These are phyloP conservation scores for Actinomortierella ambigua DNA, from an alignment of 371 early-diverging fungal species.

Conservation along the genomic window DNA sequence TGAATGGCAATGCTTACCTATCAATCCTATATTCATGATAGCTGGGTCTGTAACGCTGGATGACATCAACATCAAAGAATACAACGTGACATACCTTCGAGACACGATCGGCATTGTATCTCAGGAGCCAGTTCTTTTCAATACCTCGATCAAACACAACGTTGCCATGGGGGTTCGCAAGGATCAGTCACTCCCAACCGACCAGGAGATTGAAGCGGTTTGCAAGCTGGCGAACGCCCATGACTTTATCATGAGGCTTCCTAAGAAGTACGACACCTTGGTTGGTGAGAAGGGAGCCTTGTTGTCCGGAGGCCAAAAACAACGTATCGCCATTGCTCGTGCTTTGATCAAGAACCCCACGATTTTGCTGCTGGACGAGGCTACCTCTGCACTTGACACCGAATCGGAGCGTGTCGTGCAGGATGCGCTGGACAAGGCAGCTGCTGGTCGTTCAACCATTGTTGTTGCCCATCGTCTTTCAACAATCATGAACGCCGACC, in stretches of 20 bases:
- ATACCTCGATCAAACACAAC: slow-evolving; percentile 57
- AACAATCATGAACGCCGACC: slow-evolving; percentile 80
- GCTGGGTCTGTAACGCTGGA: slow-evolving; percentile 48
- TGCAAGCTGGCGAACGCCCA: slow-evolving; percentile 73
- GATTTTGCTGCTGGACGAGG: slow-evolving; percentile 69
- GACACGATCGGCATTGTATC: slow-evolving; percentile 57
- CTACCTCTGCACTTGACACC: slow-evolving; percentile 80
- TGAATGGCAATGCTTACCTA: neutral
- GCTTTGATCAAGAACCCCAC: slow-evolving; percentile 77
- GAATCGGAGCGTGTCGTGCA: slow-evolving; percentile 85
- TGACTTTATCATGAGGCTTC: slow-evolving; percentile 72
- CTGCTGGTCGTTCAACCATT: slow-evolving; percentile 84
- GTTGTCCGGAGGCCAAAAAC: slow-evolving; percentile 66
- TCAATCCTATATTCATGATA: neutral
- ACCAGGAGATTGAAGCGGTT: slow-evolving; percentile 55
- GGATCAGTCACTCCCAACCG: slow-evolving; percentile 24
- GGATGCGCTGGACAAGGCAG: slow-evolving; percentile 77
- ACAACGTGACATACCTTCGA: slow-evolving; percentile 54
- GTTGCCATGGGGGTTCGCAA: slow-evolving; percentile 43
- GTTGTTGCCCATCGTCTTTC: slow-evolving; percentile 92
- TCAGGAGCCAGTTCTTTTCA: slow-evolving; percentile 75
- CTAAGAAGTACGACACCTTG: slow-evolving; percentile 73
- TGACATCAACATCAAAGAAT: slow-evolving; percentile 49
- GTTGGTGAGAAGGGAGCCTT: slow-evolving; percentile 66
- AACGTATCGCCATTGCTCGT: slow-evolving; percentile 77